A percentile compares a stretch with the other conserved stretches of the same genome.
These are phyloP conservation scores for Eutrema heterophyllum DNA, from an alignment of 345 rosid species.

Conservation along the genomic window DNA sequence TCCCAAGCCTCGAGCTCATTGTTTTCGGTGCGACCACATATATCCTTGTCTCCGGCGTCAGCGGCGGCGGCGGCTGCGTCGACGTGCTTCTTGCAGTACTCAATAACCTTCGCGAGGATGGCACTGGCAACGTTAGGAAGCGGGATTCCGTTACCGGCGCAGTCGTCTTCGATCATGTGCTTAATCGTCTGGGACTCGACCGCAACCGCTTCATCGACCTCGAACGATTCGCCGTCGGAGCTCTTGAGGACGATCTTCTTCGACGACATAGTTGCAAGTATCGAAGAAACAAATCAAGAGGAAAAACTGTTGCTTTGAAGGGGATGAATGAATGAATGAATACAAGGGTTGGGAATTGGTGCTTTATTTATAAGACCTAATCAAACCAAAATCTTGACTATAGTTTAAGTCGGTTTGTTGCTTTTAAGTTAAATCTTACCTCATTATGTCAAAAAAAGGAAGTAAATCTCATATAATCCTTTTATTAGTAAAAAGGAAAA, in stretches of 20 bases:
- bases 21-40: slow-evolving; percentile 11
- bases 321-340: too few species aligned
- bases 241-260: slow-evolving; percentile 46
- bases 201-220: slow-evolving; percentile 58
- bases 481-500: too few species aligned
- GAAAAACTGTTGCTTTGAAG: too few species aligned
- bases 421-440: too few species aligned
- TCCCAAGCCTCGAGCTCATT: slow-evolving; percentile 52
- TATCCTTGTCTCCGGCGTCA: slow-evolving; percentile 27
- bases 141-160: slow-evolving; percentile 55
- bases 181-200: slow-evolving; percentile 57
- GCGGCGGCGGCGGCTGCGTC: slow-evolving; percentile 30
- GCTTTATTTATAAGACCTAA: too few species aligned
- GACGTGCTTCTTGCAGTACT: slow-evolving; percentile 73
- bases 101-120: slow-evolving; percentile 65
- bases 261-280: slow-evolving; percentile 25
- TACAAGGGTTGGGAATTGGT: too few species aligned
- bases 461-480: too few species aligned
- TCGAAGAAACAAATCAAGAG: background rate
- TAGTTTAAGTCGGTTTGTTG: too few species aligned
- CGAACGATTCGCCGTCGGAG: slow-evolving; percentile 62
- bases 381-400: too few species aligned
- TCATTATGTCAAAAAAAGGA: too few species aligned
- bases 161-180: slow-evolving; percentile 64
- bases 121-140: slow-evolving; percentile 62